Evolutionary conservation across 2,329 filamentous ascomycete genomes (phyloP), one percentile per base, ranked within the genome.

Genomic region (Zymoseptoria passerinii): DNA sequence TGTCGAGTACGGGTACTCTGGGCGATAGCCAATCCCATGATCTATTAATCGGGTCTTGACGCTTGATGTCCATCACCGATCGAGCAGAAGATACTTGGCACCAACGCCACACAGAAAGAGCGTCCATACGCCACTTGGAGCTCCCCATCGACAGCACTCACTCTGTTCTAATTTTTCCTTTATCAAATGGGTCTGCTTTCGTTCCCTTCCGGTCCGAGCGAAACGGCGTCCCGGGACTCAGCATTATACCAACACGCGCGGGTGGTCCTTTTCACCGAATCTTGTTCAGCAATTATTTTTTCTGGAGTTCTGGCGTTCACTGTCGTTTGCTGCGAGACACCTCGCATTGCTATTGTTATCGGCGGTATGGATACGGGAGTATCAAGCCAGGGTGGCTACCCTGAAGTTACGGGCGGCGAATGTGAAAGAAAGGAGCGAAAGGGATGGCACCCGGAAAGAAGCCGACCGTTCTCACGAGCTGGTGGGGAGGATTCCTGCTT

Each of bases 1-100:
- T 19, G 76, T 80, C 16, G 78, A 79, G 60, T 80, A 74, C 54
- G 67, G 67, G 44, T 70, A 65, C 49, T 16, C 23, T 18, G 65
- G 65, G 48, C 55, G 64, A 52, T 67, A 59, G 52, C 35, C 53
- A 52, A 19, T 48, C 55, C 55, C 53, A 49, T 53, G n/a, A 44
- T 44, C 5, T 16, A 5, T 44, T 16, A 16, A 44, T 6, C 13
- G 16, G 13, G 10, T n/a, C 16, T 44, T n/a, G 10, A 44, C 35
- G 35, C 35, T 44, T 16, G n/a, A 16, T 16, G 35, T 16, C 10
- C 2, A 13, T 16, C 35, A 44, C n/a, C 35, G 35, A n/a, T 40
- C 16, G 10, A 40, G 35, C 35, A 40, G 9, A 16, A 16, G 16
- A 40, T 40, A 16, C 35, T 16, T 13, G 35, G 35, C 35, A 44